A percentile compares a stretch with the other conserved stretches of the same genome.
phyloP scores from a whole-genome alignment of 306 rosid species.

The Medicago ruthenica region DNA sequence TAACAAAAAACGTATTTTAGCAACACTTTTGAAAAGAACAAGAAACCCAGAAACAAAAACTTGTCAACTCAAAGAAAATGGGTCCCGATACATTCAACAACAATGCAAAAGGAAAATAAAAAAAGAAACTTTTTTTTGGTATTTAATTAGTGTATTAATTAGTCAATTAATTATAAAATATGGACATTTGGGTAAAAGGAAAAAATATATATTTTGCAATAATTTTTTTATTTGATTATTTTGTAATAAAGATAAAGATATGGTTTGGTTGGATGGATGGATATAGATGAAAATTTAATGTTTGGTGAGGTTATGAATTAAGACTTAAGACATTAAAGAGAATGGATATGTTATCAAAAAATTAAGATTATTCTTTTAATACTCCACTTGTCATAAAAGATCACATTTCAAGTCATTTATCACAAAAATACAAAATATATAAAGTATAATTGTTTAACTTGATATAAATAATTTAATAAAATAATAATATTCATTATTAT shows the following conservation, averaged over 20 bases:
- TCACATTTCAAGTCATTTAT: neutral
- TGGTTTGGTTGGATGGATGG: neutral
- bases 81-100: conserved; percentile 38
- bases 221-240: neutral
- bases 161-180: neutral
- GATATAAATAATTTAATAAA: neutral
- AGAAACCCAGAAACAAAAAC: conserved; percentile 53
- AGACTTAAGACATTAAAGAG: neutral
- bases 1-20: conserved; percentile 32
- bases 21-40: conserved; percentile 46
- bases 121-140: neutral
- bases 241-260: too few relatives aligned
- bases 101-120: neutral
- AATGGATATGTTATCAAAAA: neutral
- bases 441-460: neutral
- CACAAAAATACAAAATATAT: too few relatives aligned
- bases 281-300: neutral
- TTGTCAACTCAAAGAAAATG: conserved; percentile 46
- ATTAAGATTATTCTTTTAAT: too few relatives aligned
- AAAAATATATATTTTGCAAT: too few relatives aligned
- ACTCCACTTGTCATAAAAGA: too few relatives aligned
- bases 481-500: too few relatives aligned
- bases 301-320: neutral
- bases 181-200: neutral
- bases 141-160: neutral